Conservation (phyloP, 2,329 filamentous ascomycete species). For the Byssoonygena ceratinophila region DNA sequence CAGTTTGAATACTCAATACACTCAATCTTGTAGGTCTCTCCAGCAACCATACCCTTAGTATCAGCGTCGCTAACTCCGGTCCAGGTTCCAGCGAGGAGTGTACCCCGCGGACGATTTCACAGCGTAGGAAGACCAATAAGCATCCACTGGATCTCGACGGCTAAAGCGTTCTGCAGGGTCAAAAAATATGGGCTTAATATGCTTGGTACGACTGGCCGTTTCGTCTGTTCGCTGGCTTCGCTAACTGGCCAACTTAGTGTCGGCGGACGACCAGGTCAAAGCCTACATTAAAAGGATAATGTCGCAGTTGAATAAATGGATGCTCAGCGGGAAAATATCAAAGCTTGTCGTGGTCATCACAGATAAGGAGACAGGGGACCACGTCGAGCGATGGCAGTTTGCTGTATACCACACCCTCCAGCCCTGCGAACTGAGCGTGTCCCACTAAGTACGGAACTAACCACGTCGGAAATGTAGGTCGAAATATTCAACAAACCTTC, state of each 20-base stretch:
- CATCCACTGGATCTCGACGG: not conserved
- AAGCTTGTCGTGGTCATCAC: constrained; percentile 96
- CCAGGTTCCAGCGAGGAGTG: constrained; percentile 68
- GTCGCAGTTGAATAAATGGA: constrained; percentile 95
- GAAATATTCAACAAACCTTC: constrained; percentile 47
- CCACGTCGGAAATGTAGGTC: constrained; percentile 33
- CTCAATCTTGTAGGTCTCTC: constrained; percentile 66
- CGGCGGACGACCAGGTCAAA: constrained; percentile 94
- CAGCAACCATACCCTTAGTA: constrained; percentile 11
- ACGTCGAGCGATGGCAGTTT: constrained; percentile 96
- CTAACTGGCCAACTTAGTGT: constrained; percentile 46
- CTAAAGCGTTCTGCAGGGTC: constrained; percentile 42
- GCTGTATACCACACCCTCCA: too few relatives aligned
- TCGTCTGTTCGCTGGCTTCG: not conserved
- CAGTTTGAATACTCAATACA: constrained; percentile 95
- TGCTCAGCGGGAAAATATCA: constrained; percentile 91
- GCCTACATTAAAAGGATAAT: constrained; percentile 99
- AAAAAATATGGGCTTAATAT: constrained; percentile 99
- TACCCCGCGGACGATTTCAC: constrained; percentile 96
- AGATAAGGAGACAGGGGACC: constrained; percentile 90
- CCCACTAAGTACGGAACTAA: not conserved
- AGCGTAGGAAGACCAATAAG: constrained; percentile 47
- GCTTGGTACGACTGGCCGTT: constrained; percentile 52
- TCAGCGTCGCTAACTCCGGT: not conserved
- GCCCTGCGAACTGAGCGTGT: constrained; percentile 17